Conservation (phyloP, 1,284 basidiomycete genomes). For the Rhodotorula sp. region DNA sequence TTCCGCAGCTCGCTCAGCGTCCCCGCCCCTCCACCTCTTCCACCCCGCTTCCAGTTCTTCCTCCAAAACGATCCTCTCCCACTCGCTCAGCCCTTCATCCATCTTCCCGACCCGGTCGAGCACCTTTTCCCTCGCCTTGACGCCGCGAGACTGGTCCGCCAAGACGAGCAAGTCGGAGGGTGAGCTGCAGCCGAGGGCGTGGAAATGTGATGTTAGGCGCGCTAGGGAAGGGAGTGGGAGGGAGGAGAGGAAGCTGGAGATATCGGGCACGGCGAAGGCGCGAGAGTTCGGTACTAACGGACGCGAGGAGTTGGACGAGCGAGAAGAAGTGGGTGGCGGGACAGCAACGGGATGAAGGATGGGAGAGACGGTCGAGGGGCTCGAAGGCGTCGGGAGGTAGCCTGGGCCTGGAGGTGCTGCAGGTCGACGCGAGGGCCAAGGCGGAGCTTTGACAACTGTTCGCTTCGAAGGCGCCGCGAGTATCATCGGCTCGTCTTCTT, state of each 20-base stretch:
- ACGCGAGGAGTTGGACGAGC: constrained; percentile 15
- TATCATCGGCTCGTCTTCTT: no score
- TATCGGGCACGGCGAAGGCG: neutral
- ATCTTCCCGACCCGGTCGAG: constrained; percentile 10
- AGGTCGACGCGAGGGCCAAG: neutral
- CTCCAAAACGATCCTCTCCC: constrained; percentile 24
- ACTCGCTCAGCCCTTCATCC: constrained; percentile 2
- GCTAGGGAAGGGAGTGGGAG: constrained; percentile 30
- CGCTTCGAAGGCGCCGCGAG: no score
- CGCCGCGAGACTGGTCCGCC: neutral
- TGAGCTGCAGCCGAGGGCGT: constrained; percentile 15
- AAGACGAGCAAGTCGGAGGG: constrained; percentile 21
- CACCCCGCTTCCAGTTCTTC: constrained; percentile 9
- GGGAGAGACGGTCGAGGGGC: neutral
- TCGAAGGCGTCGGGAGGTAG: neutral
- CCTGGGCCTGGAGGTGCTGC: neutral
- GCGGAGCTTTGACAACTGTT: neutral
- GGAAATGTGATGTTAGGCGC: constrained; percentile 22
- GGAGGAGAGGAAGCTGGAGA: constrained; percentile 20
- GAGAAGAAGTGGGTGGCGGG: neutral
- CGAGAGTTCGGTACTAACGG: neutral
- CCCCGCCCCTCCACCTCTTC: neutral
- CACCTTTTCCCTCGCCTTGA: constrained; percentile 5
- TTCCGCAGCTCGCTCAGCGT: neutral
- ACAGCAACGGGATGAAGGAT: no score